These are phyloP conservation scores for Clausena lansium DNA, from an alignment of 345 rosid species.

Conservation along the genomic window DNA sequence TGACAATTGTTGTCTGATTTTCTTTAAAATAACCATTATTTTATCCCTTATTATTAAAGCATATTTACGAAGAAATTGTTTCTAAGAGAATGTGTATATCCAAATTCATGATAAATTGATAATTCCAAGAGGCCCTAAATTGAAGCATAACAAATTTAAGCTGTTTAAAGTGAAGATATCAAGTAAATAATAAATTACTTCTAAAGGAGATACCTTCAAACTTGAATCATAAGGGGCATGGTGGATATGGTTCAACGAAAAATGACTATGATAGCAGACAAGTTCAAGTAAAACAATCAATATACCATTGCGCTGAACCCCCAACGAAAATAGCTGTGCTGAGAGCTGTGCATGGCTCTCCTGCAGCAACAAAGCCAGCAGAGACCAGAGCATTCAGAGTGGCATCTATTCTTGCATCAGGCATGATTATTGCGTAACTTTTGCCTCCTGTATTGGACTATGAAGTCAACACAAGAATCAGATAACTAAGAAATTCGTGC, in stretches of 20 bases:
- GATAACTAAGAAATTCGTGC: background rate
- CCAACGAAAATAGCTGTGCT: conserved; percentile 22
- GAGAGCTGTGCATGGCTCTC: conserved; percentile 14
- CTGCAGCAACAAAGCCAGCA: conserved; percentile 24
- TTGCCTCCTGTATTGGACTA: conserved; percentile 25
- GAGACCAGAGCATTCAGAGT: conserved; percentile 24
- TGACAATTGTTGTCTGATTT: background rate
- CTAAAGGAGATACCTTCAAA: background rate
- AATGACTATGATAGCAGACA: background rate
- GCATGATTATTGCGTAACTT: conserved; percentile 25
- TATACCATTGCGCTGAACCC: conserved; percentile 17
- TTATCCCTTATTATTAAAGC: background rate
- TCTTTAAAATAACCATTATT: background rate
- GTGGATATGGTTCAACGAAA: background rate
- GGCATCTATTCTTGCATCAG: conserved; percentile 25
- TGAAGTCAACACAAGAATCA: conserved; percentile 9
- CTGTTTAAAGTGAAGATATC: background rate
- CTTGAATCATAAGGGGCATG: background rate
- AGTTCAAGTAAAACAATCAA: background rate
- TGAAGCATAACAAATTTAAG: conserved; percentile 1
- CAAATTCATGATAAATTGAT: background rate
- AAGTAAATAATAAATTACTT: background rate
- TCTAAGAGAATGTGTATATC: background rate
- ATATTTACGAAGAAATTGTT: background rate
- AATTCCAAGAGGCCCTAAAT: background rate